These are phyloP conservation scores for Polymyxa betae DNA, from an alignment of 208 protist species.

Conservation along the genomic window DNA sequence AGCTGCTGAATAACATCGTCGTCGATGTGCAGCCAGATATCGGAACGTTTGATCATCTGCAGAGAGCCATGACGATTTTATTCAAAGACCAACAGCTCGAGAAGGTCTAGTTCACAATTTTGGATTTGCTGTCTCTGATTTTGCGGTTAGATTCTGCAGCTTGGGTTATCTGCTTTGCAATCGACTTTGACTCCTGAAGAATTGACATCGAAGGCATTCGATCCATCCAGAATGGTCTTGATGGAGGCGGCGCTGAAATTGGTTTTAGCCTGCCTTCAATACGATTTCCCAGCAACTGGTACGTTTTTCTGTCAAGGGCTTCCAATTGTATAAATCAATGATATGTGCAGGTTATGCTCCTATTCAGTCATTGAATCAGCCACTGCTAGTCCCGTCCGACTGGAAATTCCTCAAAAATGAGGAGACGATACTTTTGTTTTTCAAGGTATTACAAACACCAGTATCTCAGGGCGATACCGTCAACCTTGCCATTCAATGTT, in stretches of 20 bases:
- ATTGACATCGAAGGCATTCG: conserved; percentile 11
- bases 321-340: not conserved
- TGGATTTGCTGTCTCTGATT: not conserved
- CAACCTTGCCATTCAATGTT: not conserved
- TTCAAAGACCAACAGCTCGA: conserved; percentile 50
- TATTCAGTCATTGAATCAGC: conserved; percentile 31
- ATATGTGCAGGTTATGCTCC: conserved; percentile 33
- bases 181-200: not conserved
- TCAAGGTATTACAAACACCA: not conserved
- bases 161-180: conserved; percentile 33
- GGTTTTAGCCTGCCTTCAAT: not conserved
- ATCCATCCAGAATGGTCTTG: not conserved
- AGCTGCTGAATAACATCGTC: conserved; percentile 41
- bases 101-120: not conserved
- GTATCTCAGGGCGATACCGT: not conserved
- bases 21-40: conserved; percentile 21
- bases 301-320: not conserved
- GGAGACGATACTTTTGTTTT: not conserved
- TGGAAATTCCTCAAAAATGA: conserved; percentile 40
- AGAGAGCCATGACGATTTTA: conserved; percentile 43
- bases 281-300: conserved; percentile 35
- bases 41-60: conserved; percentile 35
- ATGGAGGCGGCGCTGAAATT: not conserved
- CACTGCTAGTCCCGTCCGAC: conserved; percentile 4
- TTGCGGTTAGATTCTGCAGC: not conserved